phyloP scores from a whole-genome alignment of 768 basidiomycete species.

The Tylopilus cervinicoccineus region DNA sequence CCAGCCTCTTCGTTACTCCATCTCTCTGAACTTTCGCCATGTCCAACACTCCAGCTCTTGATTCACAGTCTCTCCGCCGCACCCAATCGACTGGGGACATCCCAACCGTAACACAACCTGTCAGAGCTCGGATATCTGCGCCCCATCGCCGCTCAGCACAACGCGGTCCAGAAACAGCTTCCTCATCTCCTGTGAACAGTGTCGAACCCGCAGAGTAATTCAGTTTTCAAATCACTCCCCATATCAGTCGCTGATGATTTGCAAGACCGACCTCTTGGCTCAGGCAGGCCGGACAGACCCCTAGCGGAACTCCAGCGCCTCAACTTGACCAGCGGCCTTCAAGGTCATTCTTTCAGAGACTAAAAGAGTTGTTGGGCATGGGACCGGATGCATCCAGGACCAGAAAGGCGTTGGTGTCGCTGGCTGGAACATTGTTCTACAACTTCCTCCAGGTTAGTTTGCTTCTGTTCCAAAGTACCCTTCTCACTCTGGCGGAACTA shows the following conservation, averaged over 20 bases:
- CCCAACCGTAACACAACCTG: slow-evolving; percentile 21
- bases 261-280: slow-evolving; percentile 23
- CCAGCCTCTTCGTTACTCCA: slow-evolving; percentile 14
- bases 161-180: slow-evolving; percentile 18
- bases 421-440: slow-evolving; percentile 49
- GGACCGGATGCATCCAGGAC: slow-evolving; percentile 49
- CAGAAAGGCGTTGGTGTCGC: slow-evolving; percentile 49
- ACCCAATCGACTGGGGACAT: slow-evolving; percentile 35
- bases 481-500: slow-evolving; percentile 3
- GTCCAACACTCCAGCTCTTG: slow-evolving; percentile 23
- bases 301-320: slow-evolving; percentile 6
- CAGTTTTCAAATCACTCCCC: slow-evolving; percentile 3
- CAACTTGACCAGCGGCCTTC: slow-evolving; percentile 10
- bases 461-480: neutral
- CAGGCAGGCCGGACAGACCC: slow-evolving; percentile 21
- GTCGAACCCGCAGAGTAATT: slow-evolving; percentile 17
- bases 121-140: slow-evolving; percentile 27
- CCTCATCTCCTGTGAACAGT: slow-evolving; percentile 17
- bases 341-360: slow-evolving; percentile 18
- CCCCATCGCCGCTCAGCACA: slow-evolving; percentile 27
- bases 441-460: slow-evolving; percentile 50
- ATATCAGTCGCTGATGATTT: slow-evolving; percentile 17
- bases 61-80: slow-evolving; percentile 33
- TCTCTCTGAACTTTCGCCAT: slow-evolving; percentile 24
- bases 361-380: slow-evolving; percentile 46